Base-by-base conservation (phyloP, 495 filamentous ascomycete genomes). In the Penicillium goetzii region DNA sequence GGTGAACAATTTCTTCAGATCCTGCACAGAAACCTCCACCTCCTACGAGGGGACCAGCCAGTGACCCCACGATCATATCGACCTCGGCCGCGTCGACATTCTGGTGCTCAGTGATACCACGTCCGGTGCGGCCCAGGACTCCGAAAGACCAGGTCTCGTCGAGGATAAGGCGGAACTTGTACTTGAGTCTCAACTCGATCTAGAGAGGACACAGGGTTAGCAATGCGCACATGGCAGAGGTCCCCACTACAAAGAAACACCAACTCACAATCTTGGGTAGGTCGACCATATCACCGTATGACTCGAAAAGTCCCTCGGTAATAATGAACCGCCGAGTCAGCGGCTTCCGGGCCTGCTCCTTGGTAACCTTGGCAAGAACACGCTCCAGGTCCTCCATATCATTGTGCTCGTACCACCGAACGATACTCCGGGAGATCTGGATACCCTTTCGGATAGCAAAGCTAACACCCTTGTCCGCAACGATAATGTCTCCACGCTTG, bases 141-240 rank as follows among this genome's bases (percentile, higher is more conserved):
- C 93, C 96, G 73, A 97, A 99, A 4, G 92, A 97, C 86, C 91
- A 95, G 6, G 93, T 96, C 79, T 99, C 95, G 75, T 99, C 95
- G 21, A 99, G 88, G 61, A 98, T 96, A 34, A 99, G 83, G 64
- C 95, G 92, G 83, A 97, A 98, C 79, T 97, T 99, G 83, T 97
- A 97, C 70, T 90, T 89, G 62, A 91, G 85, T 75, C 96, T 95
- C 66, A 98, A 82, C 70, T 97, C 96, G 34, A 97, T 84, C 90
- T 92, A 68, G 50, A n/a, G 12, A n/a, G 12, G 0, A 53, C 17
- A 55, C 36, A 51, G 17, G 28, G 54, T 59, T 43, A 61, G 52
- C 11, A 53, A 14, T 9, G 30, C 8, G n/a, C 43, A 25, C 14
- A 17, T n/a, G 3, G 19, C 5, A 59, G 45, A 15, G 2, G 4